These are phyloP conservation scores for Echinochloa phyllopogon DNA, from an alignment of 176 grass and related monocot species.

Conservation along the genomic window DNA sequence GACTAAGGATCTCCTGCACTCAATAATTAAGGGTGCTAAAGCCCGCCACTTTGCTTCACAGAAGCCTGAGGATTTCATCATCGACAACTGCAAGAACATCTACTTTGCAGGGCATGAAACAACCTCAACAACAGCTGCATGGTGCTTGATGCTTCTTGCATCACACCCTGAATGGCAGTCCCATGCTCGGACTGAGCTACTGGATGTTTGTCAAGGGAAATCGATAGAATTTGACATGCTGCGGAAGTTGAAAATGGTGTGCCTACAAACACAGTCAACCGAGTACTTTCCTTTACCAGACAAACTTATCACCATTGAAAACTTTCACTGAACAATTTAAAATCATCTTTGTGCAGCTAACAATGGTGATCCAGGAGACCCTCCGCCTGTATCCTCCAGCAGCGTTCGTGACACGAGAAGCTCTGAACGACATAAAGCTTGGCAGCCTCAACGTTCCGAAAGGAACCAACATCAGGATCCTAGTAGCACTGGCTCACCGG, in stretches of 20 bases:
- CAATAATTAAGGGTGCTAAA: constrained; percentile 66
- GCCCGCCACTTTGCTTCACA: background rate
- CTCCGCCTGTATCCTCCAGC: constrained; percentile 59
- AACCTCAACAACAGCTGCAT: constrained; percentile 50
- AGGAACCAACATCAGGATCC: constrained; percentile 55
- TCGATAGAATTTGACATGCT: constrained; percentile 44
- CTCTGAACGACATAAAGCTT: constrained; percentile 54
- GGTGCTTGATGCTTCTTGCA: constrained; percentile 85
- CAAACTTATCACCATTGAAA: background rate
- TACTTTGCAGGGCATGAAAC: constrained; percentile 88
- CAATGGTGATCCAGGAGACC: constrained; percentile 92
- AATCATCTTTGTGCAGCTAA: constrained; percentile 44
- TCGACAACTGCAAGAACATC: constrained; percentile 93
- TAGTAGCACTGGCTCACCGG: constrained; percentile 51
- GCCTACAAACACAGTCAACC: background rate
- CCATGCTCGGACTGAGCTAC: constrained; percentile 43
- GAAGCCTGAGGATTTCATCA: constrained; percentile 54
- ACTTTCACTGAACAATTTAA: too few species aligned
- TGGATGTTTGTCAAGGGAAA: constrained; percentile 48
- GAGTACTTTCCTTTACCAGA: too few species aligned
- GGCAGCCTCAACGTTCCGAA: constrained; percentile 52
- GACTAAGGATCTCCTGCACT: constrained; percentile 57
- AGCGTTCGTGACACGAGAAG: constrained; percentile 49
- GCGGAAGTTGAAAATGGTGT: constrained; percentile 66
- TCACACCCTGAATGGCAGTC: constrained; percentile 74